Evolutionary conservation across 768 basidiomycete species (phyloP), one percentile per base, ranked within the genome.

Genomic region (Mrakia gelida): DNA sequence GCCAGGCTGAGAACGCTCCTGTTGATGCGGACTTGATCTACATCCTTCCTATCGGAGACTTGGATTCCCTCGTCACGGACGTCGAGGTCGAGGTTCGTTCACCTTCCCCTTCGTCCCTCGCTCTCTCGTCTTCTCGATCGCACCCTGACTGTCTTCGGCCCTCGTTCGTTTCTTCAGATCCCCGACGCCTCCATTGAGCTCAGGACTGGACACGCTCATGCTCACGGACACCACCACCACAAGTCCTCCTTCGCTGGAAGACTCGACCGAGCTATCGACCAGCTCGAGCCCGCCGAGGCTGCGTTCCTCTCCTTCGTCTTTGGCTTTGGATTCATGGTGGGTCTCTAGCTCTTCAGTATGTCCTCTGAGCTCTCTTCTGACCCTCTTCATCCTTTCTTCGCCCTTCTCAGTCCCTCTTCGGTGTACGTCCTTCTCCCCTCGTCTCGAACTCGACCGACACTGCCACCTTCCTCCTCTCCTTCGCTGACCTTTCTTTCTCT

Each of bases 261-360:
- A 16, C 67, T 70, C 26, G 67, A 70, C 38, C 67, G 67, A 41
- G 67, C 67, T 41, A 43, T 70, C 38, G 38, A 41, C 3, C 67
- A 70, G 67, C 67, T 70, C 5, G 67, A 70, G 41, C 67, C 67
- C 38, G 26, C 41, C 67, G 67, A 70, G 67, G 67, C 67, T 21
- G 67, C 34, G 1, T 38, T 70, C 34, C 67, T 70, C 38, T 70
- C 67, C 34, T 70, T 70, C 34, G 67, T 70, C 34, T 70, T 70
- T 43, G 67, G 67, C 7, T 70, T 70, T 23, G 67, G 67, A 3
- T 70, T 45, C 21, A 70, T 70, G 67, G 67, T 70, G 34, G 43
- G 67, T 70, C 38, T n/a, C n/a, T n/a, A n/a, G n/a, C n/a, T n/a
- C n/a, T n/a, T n/a, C n/a, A n/a, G n/a, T n/a, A n/a, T n/a, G n/a